phyloP scores from a whole-genome alignment of 1,284 basidiomycete genomes.

The Hemileia vastatrix region DNA sequence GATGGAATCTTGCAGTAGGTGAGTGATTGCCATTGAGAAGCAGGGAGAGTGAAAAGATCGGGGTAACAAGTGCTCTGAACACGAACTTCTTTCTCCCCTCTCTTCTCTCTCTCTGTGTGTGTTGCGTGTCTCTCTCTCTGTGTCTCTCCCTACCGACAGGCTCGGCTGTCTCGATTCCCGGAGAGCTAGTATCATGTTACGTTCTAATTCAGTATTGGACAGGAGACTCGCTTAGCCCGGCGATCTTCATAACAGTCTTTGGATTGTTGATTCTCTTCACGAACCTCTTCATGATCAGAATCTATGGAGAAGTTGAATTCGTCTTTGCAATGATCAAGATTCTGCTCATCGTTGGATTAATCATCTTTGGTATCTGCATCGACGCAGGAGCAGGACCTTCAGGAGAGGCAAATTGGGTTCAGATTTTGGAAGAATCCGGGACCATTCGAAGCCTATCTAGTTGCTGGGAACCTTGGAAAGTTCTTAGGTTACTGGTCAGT shows the following conservation, averaged over 20 bases:
- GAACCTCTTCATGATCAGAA: conserved; percentile 26
- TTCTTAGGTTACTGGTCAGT: conserved; percentile 34
- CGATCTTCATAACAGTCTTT: conserved; percentile 53
- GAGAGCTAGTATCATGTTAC: conserved; percentile 23
- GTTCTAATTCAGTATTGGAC: conserved; percentile 33
- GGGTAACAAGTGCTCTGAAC: no score
- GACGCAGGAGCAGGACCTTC: conserved; percentile 42
- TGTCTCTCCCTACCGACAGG: no score
- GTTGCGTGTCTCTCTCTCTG: no score
- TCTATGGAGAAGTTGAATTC: conserved; percentile 52
- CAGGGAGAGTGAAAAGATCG: no score
- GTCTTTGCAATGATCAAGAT: conserved; percentile 54
- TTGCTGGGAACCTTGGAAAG: conserved; percentile 29
- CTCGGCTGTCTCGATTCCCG: background rate
- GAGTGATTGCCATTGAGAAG: no score
- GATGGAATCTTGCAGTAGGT: background rate
- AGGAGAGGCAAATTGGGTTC: conserved; percentile 24
- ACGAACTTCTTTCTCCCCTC: no score
- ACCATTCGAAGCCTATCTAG: conserved; percentile 29
- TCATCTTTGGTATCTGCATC: conserved; percentile 52
- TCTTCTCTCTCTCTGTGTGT: no score
- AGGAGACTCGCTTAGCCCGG: conserved; percentile 26
- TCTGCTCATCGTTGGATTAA: conserved; percentile 51
- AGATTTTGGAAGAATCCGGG: conserved; percentile 30
- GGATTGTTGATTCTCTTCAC: conserved; percentile 48